Base-by-base conservation (phyloP, 2,329 filamentous ascomycete species). In the Ophiostoma australiae region DNA sequence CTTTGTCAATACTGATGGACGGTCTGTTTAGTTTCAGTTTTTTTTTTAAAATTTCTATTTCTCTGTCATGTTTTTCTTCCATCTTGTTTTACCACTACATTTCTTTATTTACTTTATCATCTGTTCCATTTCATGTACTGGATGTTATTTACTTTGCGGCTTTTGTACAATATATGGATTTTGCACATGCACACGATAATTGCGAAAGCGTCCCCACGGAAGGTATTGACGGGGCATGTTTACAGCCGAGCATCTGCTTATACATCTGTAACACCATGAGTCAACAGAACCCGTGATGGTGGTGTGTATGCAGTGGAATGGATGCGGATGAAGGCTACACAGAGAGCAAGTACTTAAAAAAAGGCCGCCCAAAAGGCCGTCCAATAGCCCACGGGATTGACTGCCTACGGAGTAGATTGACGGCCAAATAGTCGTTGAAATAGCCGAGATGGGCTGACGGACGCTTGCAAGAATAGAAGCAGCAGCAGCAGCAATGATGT, bases 111-210 rank as follows among this genome's bases (percentile, higher is more conserved):
- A n/a, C n/a, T 15, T 68, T 31, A 31, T 52, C 27, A 17, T 69
- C 23, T 39, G 39, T 48, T 65, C 8, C 23, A 13, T 58, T 48
- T 58, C 31, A 35, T 10, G 15, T 35, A 63, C 27, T 35, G 27
- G 23, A 63, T 35, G 11, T 63, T 63, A 20, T 63, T 35, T 33
- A 31, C 27, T 20, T 35, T 17, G 7, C 58, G 23, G 52, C 23
- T 58, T 58, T 58, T 58, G 23, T 58, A 58, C 52, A 58, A 58
- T 58, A 58, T 58, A 58, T 27, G n/a, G 17, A 8, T 39, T 48
- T 58, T 7, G 4, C 23, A 27, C 52, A 58, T 4, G 52, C 23
- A 58, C 52, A 58, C 20, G 44, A 48, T 48, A n/a, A 7, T 48
- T 48, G 17, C 20, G 6, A 20, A 48, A 7, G 17, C 17, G 5